Evolutionary conservation across 164 flowering plant genomes (phyloP), one percentile per base, ranked within the genome.

Genomic region (Piper longum): DNA sequence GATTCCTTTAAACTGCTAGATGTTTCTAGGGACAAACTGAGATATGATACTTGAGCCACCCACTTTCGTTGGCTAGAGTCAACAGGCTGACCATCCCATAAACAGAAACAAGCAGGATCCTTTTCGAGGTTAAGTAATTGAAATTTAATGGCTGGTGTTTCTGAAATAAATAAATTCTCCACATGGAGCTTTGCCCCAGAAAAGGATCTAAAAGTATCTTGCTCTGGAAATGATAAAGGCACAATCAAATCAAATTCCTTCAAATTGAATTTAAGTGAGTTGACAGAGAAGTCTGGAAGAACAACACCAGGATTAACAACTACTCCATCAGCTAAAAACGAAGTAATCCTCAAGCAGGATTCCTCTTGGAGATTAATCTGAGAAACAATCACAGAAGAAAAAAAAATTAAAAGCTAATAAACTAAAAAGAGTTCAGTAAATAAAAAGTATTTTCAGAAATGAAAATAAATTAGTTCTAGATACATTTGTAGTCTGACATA

Each of bases 361-460:
- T 88, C 92, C 76, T 93, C 98, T 73, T 90, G 97, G 76, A 93
- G 95, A 78, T 85, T 77, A 68, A 93, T 77, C 98, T 93, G 83
- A 6, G 36, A 67, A 36, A 52, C 45, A n/a, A 17, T 44, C 48
- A 5, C 48, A 44, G 11, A 44, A 67, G 26, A 11, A 48, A 60
- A 60, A 44, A 40, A 57, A 54, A 26, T 55, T 7, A 45, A 62
- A 5, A 44, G 11, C 8, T 44, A 5, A 6, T 44, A 44, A 44
- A 44, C 7, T 11, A 44, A 44, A 6, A 44, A n/a, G n/a, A n/a
- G n/a, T 18, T 48, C 36, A 26, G 43, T 44, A 40, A 7, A 16
- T 45, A 3, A 9, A 45, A 14, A 14, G 13, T 45, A 45, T 45
- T 45, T 14, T 45, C 41, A 12, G 16, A 41, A 5, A 61, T 42